Conservation (phyloP, 495 filamentous ascomycete species). For the Aspergillus homomorphus region DNA sequence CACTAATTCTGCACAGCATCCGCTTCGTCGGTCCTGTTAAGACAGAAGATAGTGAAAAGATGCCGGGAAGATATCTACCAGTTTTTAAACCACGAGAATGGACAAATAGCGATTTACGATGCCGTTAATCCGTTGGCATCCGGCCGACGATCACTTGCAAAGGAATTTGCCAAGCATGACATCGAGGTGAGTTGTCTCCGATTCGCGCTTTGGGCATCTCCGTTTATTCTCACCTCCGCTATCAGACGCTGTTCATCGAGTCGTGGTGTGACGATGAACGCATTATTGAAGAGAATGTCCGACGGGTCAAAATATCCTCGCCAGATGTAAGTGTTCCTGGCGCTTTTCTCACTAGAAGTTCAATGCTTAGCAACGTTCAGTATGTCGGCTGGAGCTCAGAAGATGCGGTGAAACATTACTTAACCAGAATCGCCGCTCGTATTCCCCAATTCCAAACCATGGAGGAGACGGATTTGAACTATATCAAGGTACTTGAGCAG, state of each 20-base stretch:
- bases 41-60: slow-evolving; percentile 96
- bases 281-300: slow-evolving; percentile 96
- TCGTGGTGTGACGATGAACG: slow-evolving; percentile 88
- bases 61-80: slow-evolving; percentile 96
- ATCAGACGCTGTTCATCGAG: slow-evolving; percentile 90
- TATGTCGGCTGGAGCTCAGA: slow-evolving; percentile 88
- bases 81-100: slow-evolving; percentile 94
- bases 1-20: slow-evolving; percentile 52
- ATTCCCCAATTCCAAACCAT: slow-evolving; percentile 97
- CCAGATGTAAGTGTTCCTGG: slow-evolving; percentile 65
- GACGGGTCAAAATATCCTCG: slow-evolving; percentile 96
- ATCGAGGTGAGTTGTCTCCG: slow-evolving; percentile 62
- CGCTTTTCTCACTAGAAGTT: background rate
- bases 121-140: slow-evolving; percentile 89
- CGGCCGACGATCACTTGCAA: slow-evolving; percentile 82
- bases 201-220: slow-evolving; percentile 1
- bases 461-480: slow-evolving; percentile 89
- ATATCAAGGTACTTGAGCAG: slow-evolving; percentile 64
- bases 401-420: slow-evolving; percentile 87
- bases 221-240: slow-evolving; percentile 7
- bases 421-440: slow-evolving; percentile 81
- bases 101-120: slow-evolving; percentile 98
- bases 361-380: slow-evolving; percentile 39
- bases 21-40: slow-evolving; percentile 77
- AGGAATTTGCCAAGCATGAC: slow-evolving; percentile 94